Conservation (phyloP, 1,284 basidiomycete genomes). For the Ustilago curta region DNA sequence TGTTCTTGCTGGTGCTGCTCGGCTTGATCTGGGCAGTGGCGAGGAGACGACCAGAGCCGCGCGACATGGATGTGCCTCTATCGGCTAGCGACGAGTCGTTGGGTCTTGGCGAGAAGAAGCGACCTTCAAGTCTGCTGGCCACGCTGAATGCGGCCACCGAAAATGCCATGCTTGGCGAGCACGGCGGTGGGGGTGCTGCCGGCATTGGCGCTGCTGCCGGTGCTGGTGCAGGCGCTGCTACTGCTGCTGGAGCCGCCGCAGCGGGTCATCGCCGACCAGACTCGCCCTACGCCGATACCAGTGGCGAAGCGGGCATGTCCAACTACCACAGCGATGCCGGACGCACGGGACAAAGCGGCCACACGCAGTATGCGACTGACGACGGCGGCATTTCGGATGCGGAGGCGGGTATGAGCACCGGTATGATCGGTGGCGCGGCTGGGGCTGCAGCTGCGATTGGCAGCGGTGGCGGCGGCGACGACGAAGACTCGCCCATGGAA, state of each 20-base stretch:
- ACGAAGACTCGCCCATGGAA: conserved; percentile 46
- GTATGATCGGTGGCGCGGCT: conserved; percentile 18
- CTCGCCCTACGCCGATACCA: conserved; percentile 45
- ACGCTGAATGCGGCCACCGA: conserved; percentile 75
- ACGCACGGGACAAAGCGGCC: conserved; percentile 38
- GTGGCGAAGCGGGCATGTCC: conserved; percentile 69
- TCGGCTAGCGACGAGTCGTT: conserved; percentile 57
- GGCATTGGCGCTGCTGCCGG: conserved; percentile 22
- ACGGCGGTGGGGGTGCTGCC: conserved; percentile 77
- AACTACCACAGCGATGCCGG: conserved; percentile 59
- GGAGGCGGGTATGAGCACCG: conserved; percentile 20
- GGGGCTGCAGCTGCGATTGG: conserved; percentile 74
- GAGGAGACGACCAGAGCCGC: conserved; percentile 72
- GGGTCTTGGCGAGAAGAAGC: conserved; percentile 54
- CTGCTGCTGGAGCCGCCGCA: conserved; percentile 42
- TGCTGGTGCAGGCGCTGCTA: conserved; percentile 12
- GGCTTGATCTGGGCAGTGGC: conserved; percentile 90
- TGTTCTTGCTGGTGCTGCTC: conserved; percentile 87
- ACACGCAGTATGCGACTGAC: conserved; percentile 68
- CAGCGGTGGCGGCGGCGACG: conserved; percentile 13
- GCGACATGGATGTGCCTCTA: conserved; percentile 46
- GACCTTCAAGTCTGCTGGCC: conserved; percentile 60
- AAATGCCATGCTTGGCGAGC: conserved; percentile 85
- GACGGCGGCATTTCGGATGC: conserved; percentile 41
- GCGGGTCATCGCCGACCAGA: conserved; percentile 72